Evolutionary conservation across 352 stramenopile species (phyloP).

Genomic region (Phytophthora syringae): DNA sequence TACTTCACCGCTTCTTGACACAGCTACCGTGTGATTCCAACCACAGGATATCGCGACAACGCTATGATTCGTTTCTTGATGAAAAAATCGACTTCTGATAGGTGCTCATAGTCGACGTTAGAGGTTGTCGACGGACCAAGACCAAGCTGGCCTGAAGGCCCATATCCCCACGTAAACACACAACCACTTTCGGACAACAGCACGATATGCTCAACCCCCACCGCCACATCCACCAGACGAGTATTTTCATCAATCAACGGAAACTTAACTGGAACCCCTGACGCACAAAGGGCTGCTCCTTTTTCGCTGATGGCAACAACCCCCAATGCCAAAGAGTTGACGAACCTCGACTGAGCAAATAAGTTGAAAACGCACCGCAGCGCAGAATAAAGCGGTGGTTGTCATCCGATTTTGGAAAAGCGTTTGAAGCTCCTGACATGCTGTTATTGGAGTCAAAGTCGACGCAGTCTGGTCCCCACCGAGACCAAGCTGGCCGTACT

Average conservation of each 20-base stretch:
- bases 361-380: slow-evolving; percentile 47
- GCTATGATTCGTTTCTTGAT: slow-evolving; percentile 4
- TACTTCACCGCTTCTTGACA: slow-evolving; percentile 26
- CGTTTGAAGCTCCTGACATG: slow-evolving; percentile 11
- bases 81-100: slow-evolving; percentile 39
- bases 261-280: slow-evolving; percentile 31
- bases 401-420: slow-evolving; percentile 9
- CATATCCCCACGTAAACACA: slow-evolving; percentile 52
- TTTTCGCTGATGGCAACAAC: slow-evolving; percentile 23
- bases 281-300: slow-evolving; percentile 14
- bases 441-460: slow-evolving; percentile 28
- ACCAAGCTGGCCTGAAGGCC: slow-evolving; percentile 40
- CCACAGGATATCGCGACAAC: slow-evolving; percentile 37
- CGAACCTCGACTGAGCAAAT: slow-evolving; percentile 23
- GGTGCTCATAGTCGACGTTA: slow-evolving; percentile 17
- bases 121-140: slow-evolving; percentile 26
- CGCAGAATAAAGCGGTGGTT: slow-evolving; percentile 13
- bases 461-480: slow-evolving; percentile 27
- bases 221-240: slow-evolving; percentile 26
- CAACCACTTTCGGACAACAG: slow-evolving; percentile 31
- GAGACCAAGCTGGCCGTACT: slow-evolving; percentile 59
- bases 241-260: slow-evolving; percentile 22
- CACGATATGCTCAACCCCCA: slow-evolving; percentile 40
- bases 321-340: slow-evolving; percentile 46
- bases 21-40: slow-evolving; percentile 46